These are phyloP conservation scores for Cladosporium phlei DNA, from an alignment of 2,329 filamentous ascomycete genomes.

Conservation along the genomic window DNA sequence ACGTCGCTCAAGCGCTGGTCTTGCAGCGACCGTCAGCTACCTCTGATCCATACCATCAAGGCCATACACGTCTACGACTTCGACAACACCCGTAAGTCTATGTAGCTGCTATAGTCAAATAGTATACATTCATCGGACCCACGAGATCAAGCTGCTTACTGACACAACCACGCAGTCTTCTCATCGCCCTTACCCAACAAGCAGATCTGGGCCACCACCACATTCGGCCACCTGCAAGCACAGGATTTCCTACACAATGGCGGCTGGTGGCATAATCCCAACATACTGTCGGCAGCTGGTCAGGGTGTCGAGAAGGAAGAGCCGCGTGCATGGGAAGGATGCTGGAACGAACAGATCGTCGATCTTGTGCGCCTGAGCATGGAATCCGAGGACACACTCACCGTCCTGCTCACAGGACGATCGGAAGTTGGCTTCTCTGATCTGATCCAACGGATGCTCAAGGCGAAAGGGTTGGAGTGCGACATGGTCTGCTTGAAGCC, in stretches of 20 bases:
- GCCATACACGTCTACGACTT: constrained; percentile 93
- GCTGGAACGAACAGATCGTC: constrained; percentile 91
- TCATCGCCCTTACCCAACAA: constrained; percentile 84
- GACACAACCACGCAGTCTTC: constrained; percentile 60
- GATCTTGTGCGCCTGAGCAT: constrained; percentile 74
- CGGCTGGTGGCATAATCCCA: constrained; percentile 95
- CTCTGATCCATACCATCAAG: constrained; percentile 66
- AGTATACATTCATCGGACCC: too few species aligned
- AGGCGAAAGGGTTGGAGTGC: constrained; percentile 74
- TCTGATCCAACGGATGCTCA: constrained; percentile 74
- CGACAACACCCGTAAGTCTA: constrained; percentile 82
- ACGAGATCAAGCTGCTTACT: too few species aligned
- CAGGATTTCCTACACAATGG: constrained; percentile 75
- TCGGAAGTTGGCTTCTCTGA: constrained; percentile 71
- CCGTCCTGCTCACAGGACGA: constrained; percentile 81
- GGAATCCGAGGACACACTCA: constrained; percentile 77
- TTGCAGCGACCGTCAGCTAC: constrained; percentile 66
- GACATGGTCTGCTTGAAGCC: constrained; percentile 88
- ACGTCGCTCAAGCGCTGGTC: constrained; percentile 83
- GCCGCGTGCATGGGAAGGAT: constrained; percentile 76
- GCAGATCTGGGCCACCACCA: constrained; percentile 75
- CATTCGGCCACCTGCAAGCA: constrained; percentile 70
- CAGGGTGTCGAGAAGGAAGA: constrained; percentile 79
- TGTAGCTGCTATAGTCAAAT: too few species aligned
- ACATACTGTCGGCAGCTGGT: constrained; percentile 80